Evolutionary conservation across 2,329 filamentous ascomycete species (phyloP).

Genomic region (Cladophialophora exuberans): DNA sequence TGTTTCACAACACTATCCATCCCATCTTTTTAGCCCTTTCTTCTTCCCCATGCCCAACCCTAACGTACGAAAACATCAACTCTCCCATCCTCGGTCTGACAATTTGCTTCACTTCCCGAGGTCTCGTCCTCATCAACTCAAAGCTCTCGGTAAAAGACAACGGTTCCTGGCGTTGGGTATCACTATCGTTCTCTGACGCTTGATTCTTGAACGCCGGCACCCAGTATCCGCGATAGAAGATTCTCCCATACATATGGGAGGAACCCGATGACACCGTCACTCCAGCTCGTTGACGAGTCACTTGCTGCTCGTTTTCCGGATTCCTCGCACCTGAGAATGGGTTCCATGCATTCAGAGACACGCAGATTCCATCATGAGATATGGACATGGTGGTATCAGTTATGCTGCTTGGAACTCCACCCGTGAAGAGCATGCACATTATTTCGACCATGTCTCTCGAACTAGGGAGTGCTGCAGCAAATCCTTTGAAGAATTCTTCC

Average conservation of each 20-base stretch:
- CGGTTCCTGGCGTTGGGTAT: neutral
- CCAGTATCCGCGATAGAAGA: slow-evolving; percentile 9
- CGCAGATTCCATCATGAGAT: slow-evolving; percentile 12
- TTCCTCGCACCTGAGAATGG: neutral
- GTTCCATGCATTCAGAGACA: slow-evolving; percentile 9
- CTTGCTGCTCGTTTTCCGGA: neutral
- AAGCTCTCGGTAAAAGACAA: slow-evolving; percentile 7
- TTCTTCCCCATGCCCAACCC: neutral
- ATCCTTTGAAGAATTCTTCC: slow-evolving; percentile 7
- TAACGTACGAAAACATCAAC: slow-evolving; percentile 11
- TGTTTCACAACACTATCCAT: slow-evolving; percentile 2
- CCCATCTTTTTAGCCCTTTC: neutral
- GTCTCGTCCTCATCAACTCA: slow-evolving; percentile 11
- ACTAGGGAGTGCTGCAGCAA: neutral
- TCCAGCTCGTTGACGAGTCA: slow-evolving; percentile 4
- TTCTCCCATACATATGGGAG: slow-evolving; percentile 9
- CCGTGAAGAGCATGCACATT: slow-evolving; percentile 6
- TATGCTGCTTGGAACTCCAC: neutral
- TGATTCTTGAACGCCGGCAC: neutral
- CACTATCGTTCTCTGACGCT: neutral
- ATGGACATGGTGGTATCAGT: slow-evolving; percentile 2
- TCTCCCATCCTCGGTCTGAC: slow-evolving; percentile 5
- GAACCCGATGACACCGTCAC: slow-evolving; percentile 12
- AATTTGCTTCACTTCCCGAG: slow-evolving; percentile 12
- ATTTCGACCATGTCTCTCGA: slow-evolving; percentile 6